A percentile compares a stretch with the other conserved stretches of the same genome.
Evolutionary conservation across 1,139 yeast species (phyloP).

Genomic region (Petasospora fabianii): DNA sequence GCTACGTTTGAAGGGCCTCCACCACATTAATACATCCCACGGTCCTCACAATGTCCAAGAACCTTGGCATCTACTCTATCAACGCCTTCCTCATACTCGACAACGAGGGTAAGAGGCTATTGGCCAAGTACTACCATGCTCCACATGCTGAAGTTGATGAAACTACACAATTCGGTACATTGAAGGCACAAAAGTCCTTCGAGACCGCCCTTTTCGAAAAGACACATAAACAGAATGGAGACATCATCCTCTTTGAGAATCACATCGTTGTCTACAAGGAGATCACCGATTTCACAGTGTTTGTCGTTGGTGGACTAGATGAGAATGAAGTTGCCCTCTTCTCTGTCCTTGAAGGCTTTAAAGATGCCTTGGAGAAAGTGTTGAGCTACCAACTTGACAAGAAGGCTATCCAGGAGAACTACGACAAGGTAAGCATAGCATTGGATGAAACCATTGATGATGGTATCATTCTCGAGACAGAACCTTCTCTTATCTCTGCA

Average conservation of each 20-base stretch:
- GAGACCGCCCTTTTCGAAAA: conserved; percentile 71
- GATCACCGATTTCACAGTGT: conserved; percentile 65
- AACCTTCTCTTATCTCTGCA: conserved; percentile 79
- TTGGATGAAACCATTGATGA: conserved; percentile 92
- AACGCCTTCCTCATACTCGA: conserved; percentile 78
- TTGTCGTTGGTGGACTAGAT: conserved; percentile 68
- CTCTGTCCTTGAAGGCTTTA: conserved; percentile 72
- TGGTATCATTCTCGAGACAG: conserved; percentile 88
- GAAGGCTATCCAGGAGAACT: conserved; percentile 72
- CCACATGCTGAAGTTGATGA: conserved; percentile 41
- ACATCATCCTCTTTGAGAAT: conserved; percentile 74
- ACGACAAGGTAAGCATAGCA: conserved; percentile 80
- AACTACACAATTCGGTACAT: conserved; percentile 33
- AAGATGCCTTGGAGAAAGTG: conserved; percentile 76
- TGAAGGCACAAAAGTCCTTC: conserved; percentile 68
- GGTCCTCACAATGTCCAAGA: conserved; percentile 41
- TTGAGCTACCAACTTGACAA: conserved; percentile 76
- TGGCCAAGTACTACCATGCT: conserved; percentile 77
- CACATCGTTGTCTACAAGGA: conserved; percentile 82
- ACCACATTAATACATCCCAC: not conserved
- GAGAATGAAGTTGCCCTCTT: conserved; percentile 86
- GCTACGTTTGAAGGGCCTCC: too few relatives aligned
- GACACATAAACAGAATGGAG: conserved; percentile 76
- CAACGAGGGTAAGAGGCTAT: conserved; percentile 74
- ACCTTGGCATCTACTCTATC: conserved; percentile 72